These are phyloP conservation scores for Quercus lobata DNA, from an alignment of 331 rosid species.

Conservation along the genomic window DNA sequence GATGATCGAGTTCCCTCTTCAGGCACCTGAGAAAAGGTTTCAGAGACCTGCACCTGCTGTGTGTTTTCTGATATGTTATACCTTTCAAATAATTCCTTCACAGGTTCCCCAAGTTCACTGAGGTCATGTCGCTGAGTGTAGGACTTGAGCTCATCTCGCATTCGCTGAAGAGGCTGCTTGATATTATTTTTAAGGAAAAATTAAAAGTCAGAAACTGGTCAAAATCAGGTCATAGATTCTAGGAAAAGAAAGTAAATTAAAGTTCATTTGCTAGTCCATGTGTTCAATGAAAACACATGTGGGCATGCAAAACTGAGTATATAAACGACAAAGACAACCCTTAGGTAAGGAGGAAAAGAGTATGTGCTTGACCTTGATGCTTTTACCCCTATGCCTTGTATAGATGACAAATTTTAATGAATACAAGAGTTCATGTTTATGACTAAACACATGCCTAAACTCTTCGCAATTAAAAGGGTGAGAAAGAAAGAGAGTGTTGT, in stretches of 20 bases:
- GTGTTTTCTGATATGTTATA: constrained; percentile 35
- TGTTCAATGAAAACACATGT: no score
- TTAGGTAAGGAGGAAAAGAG: background rate
- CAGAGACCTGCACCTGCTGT: constrained; percentile 57
- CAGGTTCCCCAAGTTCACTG: constrained; percentile 38
- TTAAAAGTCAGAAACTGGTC: background rate
- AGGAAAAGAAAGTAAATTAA: background rate
- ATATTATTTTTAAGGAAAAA: background rate
- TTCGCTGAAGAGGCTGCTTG: constrained; percentile 52
- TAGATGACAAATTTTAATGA: background rate
- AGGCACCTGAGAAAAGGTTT: constrained; percentile 53
- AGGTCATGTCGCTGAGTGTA: constrained; percentile 48
- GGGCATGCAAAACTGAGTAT: no score
- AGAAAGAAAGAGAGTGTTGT: background rate
- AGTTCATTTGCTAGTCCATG: background rate
- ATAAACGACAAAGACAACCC: no score
- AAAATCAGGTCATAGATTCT: background rate
- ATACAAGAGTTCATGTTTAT: background rate
- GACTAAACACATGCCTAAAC: background rate
- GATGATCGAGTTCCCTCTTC: constrained; percentile 58
- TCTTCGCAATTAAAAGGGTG: background rate
- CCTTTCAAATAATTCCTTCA: constrained; percentile 57
- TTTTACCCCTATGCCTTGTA: background rate
- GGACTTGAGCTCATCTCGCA: constrained; percentile 63
- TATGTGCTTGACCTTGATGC: background rate